Evolutionary conservation across 495 filamentous ascomycete species (phyloP), one percentile per base, ranked within the genome.

Genomic region (Xylaria grammica): DNA sequence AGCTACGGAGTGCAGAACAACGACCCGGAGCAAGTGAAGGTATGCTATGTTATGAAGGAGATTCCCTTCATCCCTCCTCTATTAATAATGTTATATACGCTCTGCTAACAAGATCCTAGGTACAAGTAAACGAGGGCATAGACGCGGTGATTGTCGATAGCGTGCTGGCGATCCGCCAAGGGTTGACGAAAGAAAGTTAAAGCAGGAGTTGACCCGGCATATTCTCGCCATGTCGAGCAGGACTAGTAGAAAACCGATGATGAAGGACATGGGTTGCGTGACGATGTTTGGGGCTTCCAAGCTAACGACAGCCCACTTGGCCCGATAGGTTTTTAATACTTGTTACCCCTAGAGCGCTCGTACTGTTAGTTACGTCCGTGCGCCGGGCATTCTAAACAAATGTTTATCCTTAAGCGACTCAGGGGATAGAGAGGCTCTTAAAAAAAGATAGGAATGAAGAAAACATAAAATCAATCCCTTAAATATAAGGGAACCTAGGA

Each of bases 101-200:
- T 44, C 15, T 52, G 34, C 74, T 80, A 62, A 81, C 60, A 45
- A 36, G 34, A 50, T 24, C 65, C 30, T 70, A 93, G 90, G 79
- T 89, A 64, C 95, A 99, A 89, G 93, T 96, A 17, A 88, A 92
- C 24, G 91, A 97, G 75, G 95, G 95, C 49, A 96, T 99, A 55
- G 94, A 98, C 77, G 94, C 94, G 7, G 93, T 98, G 26, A 98
- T 98, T 72, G 95, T 97, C 42, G 94, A 98, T 72, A 92, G 86
- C 45, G 94, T 98, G 10, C 81, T 97, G 15, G 89, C 89, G 22
- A 94, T 97, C 59, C 78, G 83, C 0, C 80, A 82, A 67, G 83
- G 79, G 20, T 46, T 85, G 17, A 83, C 82, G 1, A 78, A 69
- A 27, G 70, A 69, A 46, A 51, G 32, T 20, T 61, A 48, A 53